Conservation (phyloP, 1,284 basidiomycete species). For the Ganoderma lingzhi region DNA sequence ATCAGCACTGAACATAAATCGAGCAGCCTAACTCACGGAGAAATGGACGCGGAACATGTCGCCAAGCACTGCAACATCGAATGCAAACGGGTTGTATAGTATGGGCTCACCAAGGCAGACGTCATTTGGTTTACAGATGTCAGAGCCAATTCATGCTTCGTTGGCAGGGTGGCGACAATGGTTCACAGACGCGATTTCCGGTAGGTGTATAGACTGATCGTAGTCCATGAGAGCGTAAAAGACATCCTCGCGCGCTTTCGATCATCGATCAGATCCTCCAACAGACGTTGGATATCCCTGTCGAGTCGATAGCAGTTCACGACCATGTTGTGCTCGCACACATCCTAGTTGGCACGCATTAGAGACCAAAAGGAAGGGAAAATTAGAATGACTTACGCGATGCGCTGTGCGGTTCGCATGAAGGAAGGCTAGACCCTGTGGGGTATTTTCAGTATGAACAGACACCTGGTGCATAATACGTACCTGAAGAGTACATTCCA, state of each 20-base stretch:
- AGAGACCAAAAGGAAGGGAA: too few species aligned
- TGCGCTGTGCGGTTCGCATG: slow-evolving; percentile 13
- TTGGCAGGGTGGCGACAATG: slow-evolving; percentile 13
- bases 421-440: slow-evolving; percentile 16
- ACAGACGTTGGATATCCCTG: background rate
- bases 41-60: slow-evolving; percentile 14
- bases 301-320: slow-evolving; percentile 11
- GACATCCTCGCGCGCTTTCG: background rate
- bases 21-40: too few species aligned
- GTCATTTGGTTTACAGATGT: slow-evolving; percentile 14
- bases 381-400: slow-evolving; percentile 8
- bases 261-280: slow-evolving; percentile 12
- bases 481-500: slow-evolving; percentile 14
- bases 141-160: slow-evolving; percentile 8
- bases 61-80: slow-evolving; percentile 23
- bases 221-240: slow-evolving; percentile 25
- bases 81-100: slow-evolving; percentile 28
- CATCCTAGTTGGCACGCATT: background rate
- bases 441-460: background rate
- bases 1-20: too few species aligned
- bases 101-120: slow-evolving; percentile 7
- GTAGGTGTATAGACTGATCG: slow-evolving; percentile 20
- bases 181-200: slow-evolving; percentile 11
- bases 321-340: slow-evolving; percentile 12
- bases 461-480: background rate